A percentile compares a stretch with the other conserved stretches of the same genome.
These are phyloP conservation scores for Epichloe baconii DNA, from an alignment of 2,329 filamentous ascomycete genomes.

Conservation along the genomic window DNA sequence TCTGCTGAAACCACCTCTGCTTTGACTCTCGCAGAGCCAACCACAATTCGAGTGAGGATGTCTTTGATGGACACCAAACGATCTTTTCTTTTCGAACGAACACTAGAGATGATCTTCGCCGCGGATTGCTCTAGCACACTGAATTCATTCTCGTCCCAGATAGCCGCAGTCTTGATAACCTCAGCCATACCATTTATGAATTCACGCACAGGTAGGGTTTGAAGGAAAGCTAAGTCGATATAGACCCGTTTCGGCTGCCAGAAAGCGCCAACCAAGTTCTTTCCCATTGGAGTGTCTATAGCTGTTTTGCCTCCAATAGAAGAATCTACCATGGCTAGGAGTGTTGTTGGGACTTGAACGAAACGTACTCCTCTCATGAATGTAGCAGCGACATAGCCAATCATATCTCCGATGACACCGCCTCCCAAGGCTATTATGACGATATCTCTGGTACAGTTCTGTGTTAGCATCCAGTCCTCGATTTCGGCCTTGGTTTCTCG, in stretches of 20 bases:
- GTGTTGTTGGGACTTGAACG: slow-evolving; percentile 89
- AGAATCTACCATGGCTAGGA: slow-evolving; percentile 95
- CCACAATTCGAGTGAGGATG: slow-evolving; percentile 64
- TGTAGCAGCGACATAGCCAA: slow-evolving; percentile 91
- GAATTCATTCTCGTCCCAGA: slow-evolving; percentile 87
- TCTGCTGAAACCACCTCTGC: slow-evolving; percentile 89
- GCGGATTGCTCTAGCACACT: slow-evolving; percentile 72
- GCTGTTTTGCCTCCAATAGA: slow-evolving; percentile 98
- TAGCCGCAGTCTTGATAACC: slow-evolving; percentile 93
- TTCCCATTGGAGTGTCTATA: slow-evolving; percentile 89
- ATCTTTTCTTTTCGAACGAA: slow-evolving; percentile 25
- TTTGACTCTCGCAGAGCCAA: slow-evolving; percentile 87
- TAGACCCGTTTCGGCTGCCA: slow-evolving; percentile 94
- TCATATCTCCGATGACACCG: slow-evolving; percentile 95
- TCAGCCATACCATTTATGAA: slow-evolving; percentile 99
- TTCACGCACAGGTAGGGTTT: slow-evolving; percentile 79
- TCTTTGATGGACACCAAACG: slow-evolving; percentile 59
- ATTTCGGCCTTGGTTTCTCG: slow-evolving; percentile 89
- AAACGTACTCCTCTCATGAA: slow-evolving; percentile 97
- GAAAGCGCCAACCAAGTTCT: slow-evolving; percentile 91
- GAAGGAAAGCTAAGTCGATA: slow-evolving; percentile 83
- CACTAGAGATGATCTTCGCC: slow-evolving; percentile 48
- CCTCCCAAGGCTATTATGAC: slow-evolving; percentile 90
- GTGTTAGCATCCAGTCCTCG: slow-evolving; percentile 90
- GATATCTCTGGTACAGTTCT: slow-evolving; percentile 88